Percentiles rank a stretch among this genome's conserved stretches.
phyloP scores from a whole-genome alignment of 1,284 basidiomycete species.

The Gastroboletus turbinatus region DNA sequence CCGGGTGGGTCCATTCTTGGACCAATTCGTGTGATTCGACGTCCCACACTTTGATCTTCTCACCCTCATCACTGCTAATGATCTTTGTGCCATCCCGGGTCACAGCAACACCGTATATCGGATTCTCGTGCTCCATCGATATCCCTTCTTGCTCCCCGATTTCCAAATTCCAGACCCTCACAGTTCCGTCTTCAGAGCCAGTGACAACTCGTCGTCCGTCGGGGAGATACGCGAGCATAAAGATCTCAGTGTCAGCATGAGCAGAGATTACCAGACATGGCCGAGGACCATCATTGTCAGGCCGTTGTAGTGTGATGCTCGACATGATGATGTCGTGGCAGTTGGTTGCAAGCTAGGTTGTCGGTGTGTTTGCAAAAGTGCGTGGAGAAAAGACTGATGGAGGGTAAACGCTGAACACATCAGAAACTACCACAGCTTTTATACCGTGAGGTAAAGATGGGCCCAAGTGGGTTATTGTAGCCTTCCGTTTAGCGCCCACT shows the following conservation, averaged over 20 bases:
- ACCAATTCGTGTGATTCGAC: too few relatives aligned
- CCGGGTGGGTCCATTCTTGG: too few relatives aligned
- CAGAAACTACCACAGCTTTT: neutral
- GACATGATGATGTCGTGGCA: neutral
- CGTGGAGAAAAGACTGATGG: neutral
- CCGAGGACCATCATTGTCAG: neutral
- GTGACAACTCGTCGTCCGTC: neutral
- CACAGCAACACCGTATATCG: neutral
- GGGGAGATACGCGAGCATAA: neutral
- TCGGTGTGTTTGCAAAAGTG: neutral
- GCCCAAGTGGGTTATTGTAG: too few relatives aligned
- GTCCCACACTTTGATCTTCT: too few relatives aligned
- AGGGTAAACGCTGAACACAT: neutral
- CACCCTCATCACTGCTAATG: neutral
- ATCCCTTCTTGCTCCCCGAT: conserved; percentile 1
- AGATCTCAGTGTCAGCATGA: accelerated
- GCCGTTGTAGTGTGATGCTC: too few relatives aligned
- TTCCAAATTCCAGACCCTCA: neutral
- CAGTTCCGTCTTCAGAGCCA: neutral
- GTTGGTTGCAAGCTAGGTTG: neutral
- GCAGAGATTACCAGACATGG: neutral
- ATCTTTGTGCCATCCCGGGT: conserved; percentile 3
- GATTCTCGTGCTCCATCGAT: neutral
- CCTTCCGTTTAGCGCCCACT: too few relatives aligned
- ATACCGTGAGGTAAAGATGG: neutral